These are phyloP conservation scores for Lathyrus tuberosus DNA, from an alignment of 306 rosid species.

Conservation along the genomic window DNA sequence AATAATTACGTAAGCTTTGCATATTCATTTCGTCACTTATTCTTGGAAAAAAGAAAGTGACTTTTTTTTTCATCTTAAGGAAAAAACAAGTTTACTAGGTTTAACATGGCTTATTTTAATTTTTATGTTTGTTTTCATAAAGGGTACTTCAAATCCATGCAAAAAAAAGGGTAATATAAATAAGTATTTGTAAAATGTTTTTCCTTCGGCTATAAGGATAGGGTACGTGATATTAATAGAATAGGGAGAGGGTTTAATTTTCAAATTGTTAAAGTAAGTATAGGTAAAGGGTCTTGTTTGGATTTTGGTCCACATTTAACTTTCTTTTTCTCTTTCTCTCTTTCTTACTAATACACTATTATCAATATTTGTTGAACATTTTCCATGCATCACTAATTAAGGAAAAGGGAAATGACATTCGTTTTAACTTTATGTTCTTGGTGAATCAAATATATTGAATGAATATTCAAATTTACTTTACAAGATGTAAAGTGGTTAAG, in stretches of 20 bases:
- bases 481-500: background rate
- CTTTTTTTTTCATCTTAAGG: slow-evolving; percentile 28
- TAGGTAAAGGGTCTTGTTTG: slow-evolving; percentile 45
- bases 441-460: too few species aligned
- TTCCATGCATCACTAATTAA: slow-evolving; percentile 34
- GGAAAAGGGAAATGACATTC: slow-evolving; percentile 16
- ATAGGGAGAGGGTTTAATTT: slow-evolving; percentile 28
- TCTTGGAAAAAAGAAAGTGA: slow-evolving; percentile 22
- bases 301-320: slow-evolving; percentile 42
- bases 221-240: slow-evolving; percentile 10
- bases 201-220: slow-evolving; percentile 25
- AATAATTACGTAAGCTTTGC: slow-evolving; percentile 58
- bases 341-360: slow-evolving; percentile 35
- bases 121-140: slow-evolving; percentile 27
- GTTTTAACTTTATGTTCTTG: background rate
- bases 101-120: background rate
- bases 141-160: slow-evolving; percentile 40
- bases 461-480: background rate
- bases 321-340: slow-evolving; percentile 13
- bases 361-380: slow-evolving; percentile 1
- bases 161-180: slow-evolving; percentile 12
- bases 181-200: slow-evolving; percentile 3
- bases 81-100: background rate
- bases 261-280: slow-evolving; percentile 45
- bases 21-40: slow-evolving; percentile 54